Percentiles rank a stretch among this genome's conserved stretches.
These are phyloP conservation scores for Aspergillus japonicus DNA, from an alignment of 2,329 filamentous ascomycete species.

Conservation along the genomic window DNA sequence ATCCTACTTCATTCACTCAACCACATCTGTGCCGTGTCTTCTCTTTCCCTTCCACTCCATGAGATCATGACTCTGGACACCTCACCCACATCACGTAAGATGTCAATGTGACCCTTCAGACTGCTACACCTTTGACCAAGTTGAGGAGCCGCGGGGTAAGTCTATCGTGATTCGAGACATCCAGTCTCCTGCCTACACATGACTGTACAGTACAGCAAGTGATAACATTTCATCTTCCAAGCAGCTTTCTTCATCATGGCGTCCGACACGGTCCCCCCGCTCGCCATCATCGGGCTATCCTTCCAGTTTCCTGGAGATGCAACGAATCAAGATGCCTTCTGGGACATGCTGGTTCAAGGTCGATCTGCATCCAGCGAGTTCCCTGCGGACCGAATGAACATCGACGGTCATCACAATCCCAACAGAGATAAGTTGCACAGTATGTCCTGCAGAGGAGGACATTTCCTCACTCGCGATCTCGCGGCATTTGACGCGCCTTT, in stretches of 20 bases:
- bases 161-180: neutral
- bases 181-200: neutral
- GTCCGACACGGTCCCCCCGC: slow-evolving; percentile 4
- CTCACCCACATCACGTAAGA: neutral
- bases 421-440: slow-evolving; percentile 17
- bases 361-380: slow-evolving; percentile 22
- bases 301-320: slow-evolving; percentile 23
- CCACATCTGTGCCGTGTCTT: neutral
- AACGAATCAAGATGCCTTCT: slow-evolving; percentile 18
- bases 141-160: neutral
- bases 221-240: no score
- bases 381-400: slow-evolving; percentile 25
- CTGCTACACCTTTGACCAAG: neutral
- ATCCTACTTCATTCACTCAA: neutral
- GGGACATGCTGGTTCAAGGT: slow-evolving; percentile 22
- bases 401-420: slow-evolving; percentile 23
- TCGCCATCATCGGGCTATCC: slow-evolving; percentile 25
- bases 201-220: no score
- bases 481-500: slow-evolving; percentile 33
- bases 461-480: slow-evolving; percentile 27
- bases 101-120: neutral
- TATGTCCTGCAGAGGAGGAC: slow-evolving; percentile 13
- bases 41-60: neutral
- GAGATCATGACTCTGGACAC: neutral
- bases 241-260: neutral